Percentiles rank a stretch among this genome's conserved stretches.
These are phyloP conservation scores for Amborella trichopoda DNA, from an alignment of 164 flowering plant species.

Conservation along the genomic window DNA sequence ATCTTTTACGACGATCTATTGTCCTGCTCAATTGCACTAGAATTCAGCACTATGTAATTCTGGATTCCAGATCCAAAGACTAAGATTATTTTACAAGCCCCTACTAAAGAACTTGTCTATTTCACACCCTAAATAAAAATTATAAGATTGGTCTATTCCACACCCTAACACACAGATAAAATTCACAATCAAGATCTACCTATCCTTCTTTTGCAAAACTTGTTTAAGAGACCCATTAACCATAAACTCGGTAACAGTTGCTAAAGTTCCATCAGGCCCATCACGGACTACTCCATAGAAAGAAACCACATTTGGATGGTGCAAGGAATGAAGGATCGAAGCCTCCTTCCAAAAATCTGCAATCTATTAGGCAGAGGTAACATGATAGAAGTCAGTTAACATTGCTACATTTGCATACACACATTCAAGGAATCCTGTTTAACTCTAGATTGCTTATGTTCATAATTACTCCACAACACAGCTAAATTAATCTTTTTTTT, in stretches of 20 bases:
- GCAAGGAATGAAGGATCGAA: conserved; percentile 75
- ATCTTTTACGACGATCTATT: conserved; percentile 95
- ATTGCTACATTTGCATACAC: neutral
- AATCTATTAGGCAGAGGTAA: conserved; percentile 33
- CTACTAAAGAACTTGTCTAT: too few relatives aligned
- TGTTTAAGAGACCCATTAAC: conserved; percentile 95
- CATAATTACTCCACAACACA: too few relatives aligned
- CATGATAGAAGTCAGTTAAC: neutral
- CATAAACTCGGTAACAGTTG: conserved; percentile 98
- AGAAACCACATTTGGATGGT: conserved; percentile 98
- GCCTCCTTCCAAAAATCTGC: conserved; percentile 99
- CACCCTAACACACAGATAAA: too few relatives aligned
- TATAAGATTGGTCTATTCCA: too few relatives aligned
- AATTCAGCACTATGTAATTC: too few relatives aligned
- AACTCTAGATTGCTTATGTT: neutral
- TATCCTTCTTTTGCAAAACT: conserved; percentile 88
- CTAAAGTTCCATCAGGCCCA: conserved; percentile 95
- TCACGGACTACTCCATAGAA: conserved; percentile 98
- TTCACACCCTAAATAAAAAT: too few relatives aligned
- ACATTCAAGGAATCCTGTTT: neutral
- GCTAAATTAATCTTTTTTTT: too few relatives aligned
- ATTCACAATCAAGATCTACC: conserved; percentile 23
- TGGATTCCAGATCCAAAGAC: too few relatives aligned
- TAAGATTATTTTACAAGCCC: too few relatives aligned
- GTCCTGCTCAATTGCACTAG: conserved; percentile 40